phyloP scores from a whole-genome alignment of 1,139 yeast genomes.

The Saccharomyces hybrid region DNA sequence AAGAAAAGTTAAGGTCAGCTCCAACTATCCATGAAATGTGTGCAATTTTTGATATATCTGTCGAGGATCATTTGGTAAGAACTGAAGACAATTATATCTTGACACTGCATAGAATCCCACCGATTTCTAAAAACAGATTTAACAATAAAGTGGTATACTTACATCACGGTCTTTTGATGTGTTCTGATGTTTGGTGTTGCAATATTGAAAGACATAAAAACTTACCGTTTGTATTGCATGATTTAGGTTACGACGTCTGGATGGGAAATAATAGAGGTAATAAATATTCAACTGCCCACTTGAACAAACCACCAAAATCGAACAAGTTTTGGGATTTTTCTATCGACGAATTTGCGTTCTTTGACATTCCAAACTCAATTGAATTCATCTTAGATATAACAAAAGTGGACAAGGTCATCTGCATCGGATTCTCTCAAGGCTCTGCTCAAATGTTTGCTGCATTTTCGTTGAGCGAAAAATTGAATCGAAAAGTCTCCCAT shows the following conservation, averaged over 20 bases:
- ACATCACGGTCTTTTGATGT: constrained; percentile 90
- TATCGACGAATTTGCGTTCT: constrained; percentile 76
- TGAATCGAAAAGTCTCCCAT: constrained; percentile 61
- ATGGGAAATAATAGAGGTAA: constrained; percentile 87
- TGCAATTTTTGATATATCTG: constrained; percentile 49
- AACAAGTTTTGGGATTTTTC: constrained; percentile 76
- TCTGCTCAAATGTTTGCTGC: constrained; percentile 83
- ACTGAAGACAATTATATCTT: constrained; percentile 50
- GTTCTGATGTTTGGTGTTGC: constrained; percentile 83
- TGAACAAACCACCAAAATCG: constrained; percentile 33
- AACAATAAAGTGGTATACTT: constrained; percentile 55
- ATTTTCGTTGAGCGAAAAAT: constrained; percentile 40
- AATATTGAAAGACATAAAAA: constrained; percentile 55
- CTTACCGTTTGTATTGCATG: constrained; percentile 69
- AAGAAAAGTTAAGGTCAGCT: constrained; percentile 34
- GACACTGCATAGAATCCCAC: constrained; percentile 45
- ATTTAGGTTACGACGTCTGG: constrained; percentile 87
- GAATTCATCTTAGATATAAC: constrained; percentile 52
- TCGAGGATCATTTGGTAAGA: constrained; percentile 53
- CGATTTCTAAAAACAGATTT: constrained; percentile 31
- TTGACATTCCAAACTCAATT: constrained; percentile 72
- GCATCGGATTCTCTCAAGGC: constrained; percentile 87
- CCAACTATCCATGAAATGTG: constrained; percentile 60
- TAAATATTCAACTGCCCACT: constrained; percentile 62
- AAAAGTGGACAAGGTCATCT: constrained; percentile 41